Conservation (phyloP, 2,329 filamentous ascomycete species). For the Colletotrichum sp. region DNA sequence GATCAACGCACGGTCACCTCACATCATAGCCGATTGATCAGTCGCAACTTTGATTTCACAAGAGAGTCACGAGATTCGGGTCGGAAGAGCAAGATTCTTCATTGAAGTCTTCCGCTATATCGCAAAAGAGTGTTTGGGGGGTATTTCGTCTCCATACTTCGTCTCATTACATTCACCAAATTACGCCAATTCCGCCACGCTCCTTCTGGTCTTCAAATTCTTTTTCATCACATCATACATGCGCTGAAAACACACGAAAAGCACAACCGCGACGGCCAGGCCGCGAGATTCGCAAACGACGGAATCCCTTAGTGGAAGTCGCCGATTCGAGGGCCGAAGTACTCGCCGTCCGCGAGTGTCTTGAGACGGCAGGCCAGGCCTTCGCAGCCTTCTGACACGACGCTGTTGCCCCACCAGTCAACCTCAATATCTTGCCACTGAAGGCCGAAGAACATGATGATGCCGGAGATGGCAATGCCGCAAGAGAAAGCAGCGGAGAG, state of each 20-base stretch:
- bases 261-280: background rate
- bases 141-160: background rate
- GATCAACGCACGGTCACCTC: background rate
- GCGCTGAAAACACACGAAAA: background rate
- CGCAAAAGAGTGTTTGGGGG: conserved; percentile 11
- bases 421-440: conserved; percentile 40
- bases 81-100: background rate
- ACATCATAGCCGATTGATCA: background rate
- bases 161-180: background rate
- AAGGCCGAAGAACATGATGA: conserved; percentile 54
- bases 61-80: background rate
- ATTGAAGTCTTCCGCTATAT: background rate
- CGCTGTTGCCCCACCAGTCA: conserved; percentile 51
- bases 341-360: conserved; percentile 29
- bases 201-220: background rate
- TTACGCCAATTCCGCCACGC: background rate
- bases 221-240: conserved; percentile 5
- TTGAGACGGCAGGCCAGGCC: conserved; percentile 26
- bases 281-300: background rate
- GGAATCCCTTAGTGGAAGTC: conserved; percentile 1
- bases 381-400: conserved; percentile 30
- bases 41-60: fast-evolving
- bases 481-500: conserved; percentile 49
- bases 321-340: conserved; percentile 33
- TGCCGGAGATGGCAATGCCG: conserved; percentile 49